These are phyloP conservation scores for Botrytis aclada DNA, from an alignment of 2,329 filamentous ascomycete species.

Conservation along the genomic window DNA sequence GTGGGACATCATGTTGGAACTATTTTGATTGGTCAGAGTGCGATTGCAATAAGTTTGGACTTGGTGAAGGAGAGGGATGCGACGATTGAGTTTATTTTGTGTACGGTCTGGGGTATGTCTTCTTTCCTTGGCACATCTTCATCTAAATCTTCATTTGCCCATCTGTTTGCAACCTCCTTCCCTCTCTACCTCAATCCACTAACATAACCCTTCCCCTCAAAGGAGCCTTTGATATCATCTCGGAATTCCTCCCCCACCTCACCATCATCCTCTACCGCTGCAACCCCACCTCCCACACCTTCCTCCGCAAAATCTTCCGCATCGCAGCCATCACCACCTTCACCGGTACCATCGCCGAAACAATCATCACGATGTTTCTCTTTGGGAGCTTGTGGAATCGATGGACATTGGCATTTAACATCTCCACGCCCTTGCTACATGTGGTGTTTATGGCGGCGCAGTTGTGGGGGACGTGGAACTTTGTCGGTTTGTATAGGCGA, in stretches of 20 bases:
- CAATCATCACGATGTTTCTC: slow-evolving; percentile 44
- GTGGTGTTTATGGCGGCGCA: slow-evolving; percentile 43
- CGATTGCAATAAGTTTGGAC: slow-evolving; percentile 41
- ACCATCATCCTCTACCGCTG: slow-evolving; percentile 46
- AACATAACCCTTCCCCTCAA: not conserved
- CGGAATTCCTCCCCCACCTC: slow-evolving; percentile 46
- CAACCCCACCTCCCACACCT: slow-evolving; percentile 40
- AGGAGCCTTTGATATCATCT: slow-evolving; percentile 47
- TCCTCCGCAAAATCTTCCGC: slow-evolving; percentile 42
- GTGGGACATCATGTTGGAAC: slow-evolving; percentile 42
- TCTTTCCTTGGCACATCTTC: not conserved
- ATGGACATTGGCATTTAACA: slow-evolving; percentile 45
- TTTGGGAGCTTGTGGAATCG: slow-evolving; percentile 44
- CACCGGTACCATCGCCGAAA: slow-evolving; percentile 42
- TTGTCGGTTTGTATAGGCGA: slow-evolving; percentile 24
- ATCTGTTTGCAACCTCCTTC: not conserved
- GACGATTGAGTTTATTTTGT: slow-evolving; percentile 36
- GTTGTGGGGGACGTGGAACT: slow-evolving; percentile 43
- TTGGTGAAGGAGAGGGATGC: slow-evolving; percentile 32
- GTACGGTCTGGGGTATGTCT: slow-evolving; percentile 34
- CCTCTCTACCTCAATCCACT: slow-evolving; percentile 21
- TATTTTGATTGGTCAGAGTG: slow-evolving; percentile 41
- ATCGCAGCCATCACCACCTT: slow-evolving; percentile 41
- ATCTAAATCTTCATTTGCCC: not conserved
- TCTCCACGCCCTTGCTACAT: slow-evolving; percentile 45